These are phyloP conservation scores for Diaporthe batatas DNA, from an alignment of 2,329 filamentous ascomycete genomes.

Conservation along the genomic window DNA sequence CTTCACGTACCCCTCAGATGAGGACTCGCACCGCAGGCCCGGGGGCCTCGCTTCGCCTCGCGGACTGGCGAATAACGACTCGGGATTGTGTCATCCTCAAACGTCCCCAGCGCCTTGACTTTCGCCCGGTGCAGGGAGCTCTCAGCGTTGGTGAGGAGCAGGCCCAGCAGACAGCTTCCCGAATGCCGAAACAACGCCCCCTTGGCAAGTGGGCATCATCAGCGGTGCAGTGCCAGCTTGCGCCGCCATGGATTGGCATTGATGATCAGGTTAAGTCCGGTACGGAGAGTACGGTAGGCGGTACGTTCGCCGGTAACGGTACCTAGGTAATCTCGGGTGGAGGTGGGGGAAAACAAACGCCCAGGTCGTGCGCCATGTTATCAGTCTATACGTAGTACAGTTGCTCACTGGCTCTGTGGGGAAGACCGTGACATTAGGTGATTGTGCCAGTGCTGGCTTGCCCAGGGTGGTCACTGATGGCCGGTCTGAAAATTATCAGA, in stretches of 20 bases:
- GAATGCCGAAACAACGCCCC: slow-evolving; percentile 39
- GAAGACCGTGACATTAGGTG: not conserved
- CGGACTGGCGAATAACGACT: slow-evolving; percentile 26
- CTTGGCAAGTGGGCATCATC: slow-evolving; percentile 28
- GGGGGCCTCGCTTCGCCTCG: slow-evolving; percentile 12
- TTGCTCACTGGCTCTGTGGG: not conserved
- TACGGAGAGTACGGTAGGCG: slow-evolving; percentile 8
- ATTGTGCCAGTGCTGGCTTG: not conserved
- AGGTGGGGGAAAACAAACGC: slow-evolving; percentile 22
- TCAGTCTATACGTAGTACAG: not conserved
- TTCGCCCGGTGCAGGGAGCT: not conserved
- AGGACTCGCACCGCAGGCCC: slow-evolving; percentile 8
- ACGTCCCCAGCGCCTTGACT: slow-evolving; percentile 30
- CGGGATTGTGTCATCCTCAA: slow-evolving; percentile 35
- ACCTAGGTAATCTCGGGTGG: not conserved
- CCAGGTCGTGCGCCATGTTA: slow-evolving; percentile 3
- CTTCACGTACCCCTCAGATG: slow-evolving; percentile 26
- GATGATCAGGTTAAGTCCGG: slow-evolving; percentile 8
- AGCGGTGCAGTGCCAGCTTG: slow-evolving; percentile 21
- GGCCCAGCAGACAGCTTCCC: slow-evolving; percentile 26
- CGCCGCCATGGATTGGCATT: slow-evolving; percentile 23
- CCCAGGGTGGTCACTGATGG: not conserved
- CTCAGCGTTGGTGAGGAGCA: not conserved
- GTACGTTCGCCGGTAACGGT: slow-evolving; percentile 16
- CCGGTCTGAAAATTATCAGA: not conserved